Evolutionary conservation across 1,139 yeast genomes (phyloP).

Genomic region (Geotrichum reessii): DNA sequence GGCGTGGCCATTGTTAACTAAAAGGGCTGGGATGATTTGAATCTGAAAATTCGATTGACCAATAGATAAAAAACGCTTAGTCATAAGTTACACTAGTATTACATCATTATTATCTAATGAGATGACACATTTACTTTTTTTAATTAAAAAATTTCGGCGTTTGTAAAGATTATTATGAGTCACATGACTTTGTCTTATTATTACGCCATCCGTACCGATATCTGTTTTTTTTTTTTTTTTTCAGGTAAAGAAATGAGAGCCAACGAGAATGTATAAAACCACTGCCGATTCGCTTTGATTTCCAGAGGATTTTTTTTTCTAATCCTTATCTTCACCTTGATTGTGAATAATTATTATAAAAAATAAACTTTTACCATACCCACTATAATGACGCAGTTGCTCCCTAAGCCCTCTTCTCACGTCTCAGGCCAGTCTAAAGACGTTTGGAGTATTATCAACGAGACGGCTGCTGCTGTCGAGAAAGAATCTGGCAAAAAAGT

Average conservation of each 20-base stretch:
- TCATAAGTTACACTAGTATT: not conserved
- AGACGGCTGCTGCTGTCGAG: slow-evolving; percentile 82
- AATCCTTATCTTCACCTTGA: not conserved
- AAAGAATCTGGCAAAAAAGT: slow-evolving; percentile 62
- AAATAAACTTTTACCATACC: no score
- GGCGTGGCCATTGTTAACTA: not conserved
- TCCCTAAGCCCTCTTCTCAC: slow-evolving; percentile 26
- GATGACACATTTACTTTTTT: not conserved
- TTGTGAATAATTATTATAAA: not conserved
- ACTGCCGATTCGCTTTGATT: not conserved
- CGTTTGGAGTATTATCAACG: slow-evolving; percentile 91
- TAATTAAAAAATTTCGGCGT: no score
- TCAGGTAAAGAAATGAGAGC: no score
- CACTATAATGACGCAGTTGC: not conserved
- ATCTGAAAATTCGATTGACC: not conserved
- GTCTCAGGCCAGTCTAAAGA: slow-evolving; percentile 48
- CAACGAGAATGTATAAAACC: not conserved
- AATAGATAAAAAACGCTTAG: not conserved
- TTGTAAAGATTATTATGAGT: no score
- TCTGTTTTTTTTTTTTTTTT: no score
- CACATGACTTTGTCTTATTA: not conserved
- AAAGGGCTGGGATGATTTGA: not conserved
- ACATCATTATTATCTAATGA: not conserved
- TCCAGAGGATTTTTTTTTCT: not conserved
- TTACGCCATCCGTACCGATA: not conserved